phyloP scores from a whole-genome alignment of 2,329 filamentous ascomycete species.

The Dactylella cylindrospora region DNA sequence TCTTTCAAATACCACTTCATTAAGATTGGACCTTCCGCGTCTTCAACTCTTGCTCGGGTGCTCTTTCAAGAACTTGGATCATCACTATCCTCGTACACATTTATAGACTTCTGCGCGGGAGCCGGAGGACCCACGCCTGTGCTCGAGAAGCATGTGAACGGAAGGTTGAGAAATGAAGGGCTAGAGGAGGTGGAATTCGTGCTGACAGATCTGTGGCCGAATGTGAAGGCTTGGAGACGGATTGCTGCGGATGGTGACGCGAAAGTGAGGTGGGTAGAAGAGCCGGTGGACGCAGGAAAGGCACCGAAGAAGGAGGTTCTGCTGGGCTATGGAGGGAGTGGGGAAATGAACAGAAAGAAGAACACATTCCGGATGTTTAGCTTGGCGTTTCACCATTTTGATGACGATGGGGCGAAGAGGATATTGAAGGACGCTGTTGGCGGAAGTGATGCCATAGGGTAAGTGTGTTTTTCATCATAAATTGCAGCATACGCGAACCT shows the following conservation, averaged over 20 bases:
- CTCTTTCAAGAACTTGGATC: slow-evolving; percentile 59
- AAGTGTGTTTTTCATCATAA: slow-evolving; percentile 36
- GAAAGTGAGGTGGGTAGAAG: slow-evolving; percentile 62
- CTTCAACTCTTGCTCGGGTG: slow-evolving; percentile 63
- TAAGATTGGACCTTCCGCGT: slow-evolving; percentile 50
- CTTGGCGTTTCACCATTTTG: slow-evolving; percentile 75
- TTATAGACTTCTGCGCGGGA: slow-evolving; percentile 76
- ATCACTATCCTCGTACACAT: slow-evolving; percentile 60
- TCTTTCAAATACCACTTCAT: slow-evolving; percentile 55
- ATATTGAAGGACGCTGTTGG: slow-evolving; percentile 67
- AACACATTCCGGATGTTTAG: slow-evolving; percentile 70
- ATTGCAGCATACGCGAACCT: not conserved
- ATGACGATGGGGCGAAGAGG: slow-evolving; percentile 62
- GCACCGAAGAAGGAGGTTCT: slow-evolving; percentile 58
- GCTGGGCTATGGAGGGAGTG: slow-evolving; percentile 31
- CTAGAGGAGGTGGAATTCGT: slow-evolving; percentile 59
- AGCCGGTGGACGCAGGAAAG: slow-evolving; percentile 66
- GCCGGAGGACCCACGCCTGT: slow-evolving; percentile 69
- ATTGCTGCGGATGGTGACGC: slow-evolving; percentile 57
- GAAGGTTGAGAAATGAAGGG: slow-evolving; percentile 26
- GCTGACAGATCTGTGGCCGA: slow-evolving; percentile 67
- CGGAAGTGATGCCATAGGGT: slow-evolving; percentile 67
- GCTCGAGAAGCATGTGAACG: slow-evolving; percentile 64
- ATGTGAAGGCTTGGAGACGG: slow-evolving; percentile 62
- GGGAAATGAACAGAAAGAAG: slow-evolving; percentile 52